Conservation (phyloP, 2,329 filamentous ascomycete genomes). For the Ceratocystis destructans region DNA sequence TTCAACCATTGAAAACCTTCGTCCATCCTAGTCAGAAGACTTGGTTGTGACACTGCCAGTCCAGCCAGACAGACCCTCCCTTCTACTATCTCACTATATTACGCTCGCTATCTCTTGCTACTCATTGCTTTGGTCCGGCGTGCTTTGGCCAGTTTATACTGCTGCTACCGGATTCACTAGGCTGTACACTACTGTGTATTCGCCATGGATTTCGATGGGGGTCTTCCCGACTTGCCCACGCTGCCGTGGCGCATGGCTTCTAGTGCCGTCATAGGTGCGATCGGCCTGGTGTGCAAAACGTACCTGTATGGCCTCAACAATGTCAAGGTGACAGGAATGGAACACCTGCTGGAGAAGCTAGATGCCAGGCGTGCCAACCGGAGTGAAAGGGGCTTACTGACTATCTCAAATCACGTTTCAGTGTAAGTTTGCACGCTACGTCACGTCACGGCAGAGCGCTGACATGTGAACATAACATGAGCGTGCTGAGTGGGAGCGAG, state of each 20-base stretch:
- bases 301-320: slow-evolving; percentile 66
- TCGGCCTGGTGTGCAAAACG: slow-evolving; percentile 53
- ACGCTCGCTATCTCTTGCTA: neutral
- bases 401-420: slow-evolving; percentile 39
- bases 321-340: slow-evolving; percentile 63
- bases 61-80: neutral
- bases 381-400: slow-evolving; percentile 66
- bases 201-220: neutral
- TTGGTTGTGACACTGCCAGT: neutral
- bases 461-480: neutral
- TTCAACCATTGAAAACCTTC: neutral
- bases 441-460: neutral
- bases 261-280: slow-evolving; percentile 58
- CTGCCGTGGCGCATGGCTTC: slow-evolving; percentile 61
- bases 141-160: neutral
- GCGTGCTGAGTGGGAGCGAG: neutral
- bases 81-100: neutral
- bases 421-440: slow-evolving; percentile 25
- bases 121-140: neutral
- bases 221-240: slow-evolving; percentile 35
- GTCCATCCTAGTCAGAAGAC: neutral
- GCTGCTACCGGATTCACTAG: neutral
- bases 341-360: slow-evolving; percentile 59
- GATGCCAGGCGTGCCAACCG: slow-evolving; percentile 54
- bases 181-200: neutral